Conservation (phyloP, 2,329 filamentous ascomycete genomes). For the Triangularia verruculosa region DNA sequence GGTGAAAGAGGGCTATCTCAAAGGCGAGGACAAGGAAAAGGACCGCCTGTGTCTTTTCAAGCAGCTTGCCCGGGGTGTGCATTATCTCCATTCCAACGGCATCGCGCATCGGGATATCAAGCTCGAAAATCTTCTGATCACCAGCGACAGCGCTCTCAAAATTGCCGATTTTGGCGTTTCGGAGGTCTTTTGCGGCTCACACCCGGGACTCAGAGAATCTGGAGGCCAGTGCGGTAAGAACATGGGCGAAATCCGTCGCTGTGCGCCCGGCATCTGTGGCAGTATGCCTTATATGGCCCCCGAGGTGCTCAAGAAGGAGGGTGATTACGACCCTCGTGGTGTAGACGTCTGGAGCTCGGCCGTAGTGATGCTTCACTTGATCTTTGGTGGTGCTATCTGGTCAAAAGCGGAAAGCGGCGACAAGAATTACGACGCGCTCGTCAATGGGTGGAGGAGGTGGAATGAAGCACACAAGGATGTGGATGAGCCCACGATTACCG, state of each 20-base stretch:
- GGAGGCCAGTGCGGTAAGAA: conserved; percentile 70
- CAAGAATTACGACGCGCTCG: conserved; percentile 61
- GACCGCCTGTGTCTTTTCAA: conserved; percentile 86
- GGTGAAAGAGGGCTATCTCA: conserved; percentile 69
- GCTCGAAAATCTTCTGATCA: conserved; percentile 79
- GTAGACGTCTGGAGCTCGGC: conserved; percentile 85
- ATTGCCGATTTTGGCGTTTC: conserved; percentile 91
- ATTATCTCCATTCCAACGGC: conserved; percentile 77
- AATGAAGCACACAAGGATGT: conserved; percentile 49
- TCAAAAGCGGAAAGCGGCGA: conserved; percentile 51
- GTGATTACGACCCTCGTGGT: conserved; percentile 67
- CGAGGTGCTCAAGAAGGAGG: conserved; percentile 70
- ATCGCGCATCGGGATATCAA: conserved; percentile 92
- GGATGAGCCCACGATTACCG: conserved; percentile 41
- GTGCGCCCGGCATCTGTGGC: conserved; percentile 77
- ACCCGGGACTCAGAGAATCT: conserved; percentile 72
- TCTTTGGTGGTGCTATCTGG: conserved; percentile 73
- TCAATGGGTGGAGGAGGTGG: conserved; percentile 67
- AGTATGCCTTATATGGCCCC: conserved; percentile 85
- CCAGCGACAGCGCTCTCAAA: conserved; percentile 76
- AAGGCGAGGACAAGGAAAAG: conserved; percentile 57
- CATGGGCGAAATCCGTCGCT: conserved; percentile 69
- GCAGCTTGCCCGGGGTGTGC: conserved; percentile 77
- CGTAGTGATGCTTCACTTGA: conserved; percentile 77
- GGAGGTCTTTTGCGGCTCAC: conserved; percentile 78